Percentiles rank a stretch among this genome's conserved stretches.
Evolutionary conservation across 306 rosid genomes (phyloP).

Genomic region (Dicorynia guianensis): DNA sequence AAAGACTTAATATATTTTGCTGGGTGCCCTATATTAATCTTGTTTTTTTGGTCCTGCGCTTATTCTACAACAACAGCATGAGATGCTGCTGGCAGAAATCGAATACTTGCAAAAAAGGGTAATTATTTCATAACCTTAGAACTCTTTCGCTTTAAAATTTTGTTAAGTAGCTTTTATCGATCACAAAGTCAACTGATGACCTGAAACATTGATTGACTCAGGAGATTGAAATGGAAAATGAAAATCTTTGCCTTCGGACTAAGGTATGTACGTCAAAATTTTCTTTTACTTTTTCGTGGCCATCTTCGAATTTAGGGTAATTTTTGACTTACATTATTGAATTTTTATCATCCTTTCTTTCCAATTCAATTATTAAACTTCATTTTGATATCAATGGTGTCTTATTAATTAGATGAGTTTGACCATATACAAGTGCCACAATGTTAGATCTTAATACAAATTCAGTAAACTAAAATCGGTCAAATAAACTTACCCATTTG

Average conservation of each 20-base stretch:
- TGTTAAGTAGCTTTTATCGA: background rate
- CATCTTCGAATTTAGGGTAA: no score
- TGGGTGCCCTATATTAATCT: background rate
- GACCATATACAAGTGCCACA: no score
- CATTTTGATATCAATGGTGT: background rate
- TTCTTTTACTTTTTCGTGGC: background rate
- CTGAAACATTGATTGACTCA: constrained; percentile 18
- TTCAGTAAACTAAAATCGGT: no score
- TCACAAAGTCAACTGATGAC: background rate
- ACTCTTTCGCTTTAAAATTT: background rate
- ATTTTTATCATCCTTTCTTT: background rate
- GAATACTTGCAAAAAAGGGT: constrained; percentile 89
- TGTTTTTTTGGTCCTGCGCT: background rate
- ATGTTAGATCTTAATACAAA: no score
- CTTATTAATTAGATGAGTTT: background rate
- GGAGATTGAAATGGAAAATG: constrained; percentile 91
- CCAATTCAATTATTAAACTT: background rate
- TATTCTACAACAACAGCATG: constrained; percentile 56
- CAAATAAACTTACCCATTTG: no score
- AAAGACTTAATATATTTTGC: no score
- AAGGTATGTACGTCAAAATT: constrained; percentile 58
- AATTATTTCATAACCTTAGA: constrained; percentile 4
- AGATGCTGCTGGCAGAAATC: constrained; percentile 82
- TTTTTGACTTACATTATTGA: background rate
- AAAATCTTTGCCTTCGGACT: constrained; percentile 78